Evolutionary conservation across 768 basidiomycete species (phyloP).

Genomic region (Boletus pseudo-olivaceus): DNA sequence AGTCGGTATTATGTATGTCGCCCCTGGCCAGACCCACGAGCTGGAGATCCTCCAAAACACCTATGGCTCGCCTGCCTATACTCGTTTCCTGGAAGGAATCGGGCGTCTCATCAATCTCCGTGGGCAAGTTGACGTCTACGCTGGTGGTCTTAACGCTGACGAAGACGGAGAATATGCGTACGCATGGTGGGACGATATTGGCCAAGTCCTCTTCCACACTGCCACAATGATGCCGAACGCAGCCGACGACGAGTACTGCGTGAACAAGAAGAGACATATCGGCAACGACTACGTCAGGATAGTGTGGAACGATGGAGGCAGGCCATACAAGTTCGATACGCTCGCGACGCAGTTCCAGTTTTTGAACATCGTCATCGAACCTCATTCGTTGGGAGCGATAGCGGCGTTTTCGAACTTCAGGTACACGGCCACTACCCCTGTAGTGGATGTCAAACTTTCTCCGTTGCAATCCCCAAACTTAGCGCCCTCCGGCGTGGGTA

Average conservation of each 20-base stretch:
- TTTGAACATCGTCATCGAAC: constrained; percentile 95
- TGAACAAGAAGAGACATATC: constrained; percentile 91
- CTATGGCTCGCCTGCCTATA: constrained; percentile 93
- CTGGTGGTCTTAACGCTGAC: constrained; percentile 86
- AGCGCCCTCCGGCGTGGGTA: constrained; percentile 8
- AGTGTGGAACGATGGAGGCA: constrained; percentile 97
- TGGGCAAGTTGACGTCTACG: constrained; percentile 89
- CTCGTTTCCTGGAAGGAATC: constrained; percentile 86
- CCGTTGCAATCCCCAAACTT: constrained; percentile 19
- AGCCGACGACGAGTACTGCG: constrained; percentile 61
- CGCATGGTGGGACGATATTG: constrained; percentile 99
- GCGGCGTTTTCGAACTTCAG: constrained; percentile 76
- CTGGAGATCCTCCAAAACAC: constrained; percentile 83
- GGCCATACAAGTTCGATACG: constrained; percentile 86
- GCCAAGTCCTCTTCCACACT: constrained; percentile 91
- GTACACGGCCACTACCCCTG: not conserved
- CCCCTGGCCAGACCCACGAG: constrained; percentile 83
- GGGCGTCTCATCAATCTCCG: constrained; percentile 85
- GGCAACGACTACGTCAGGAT: constrained; percentile 97
- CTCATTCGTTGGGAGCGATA: constrained; percentile 80
- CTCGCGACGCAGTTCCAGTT: constrained; percentile 93
- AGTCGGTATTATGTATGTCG: constrained; percentile 94
- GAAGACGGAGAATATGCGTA: constrained; percentile 96
- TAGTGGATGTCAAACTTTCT: constrained; percentile 16
- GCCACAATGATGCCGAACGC: constrained; percentile 95